Conservation (phyloP, 805 yeast genomes). For the Hanseniaspora thailandica region DNA sequence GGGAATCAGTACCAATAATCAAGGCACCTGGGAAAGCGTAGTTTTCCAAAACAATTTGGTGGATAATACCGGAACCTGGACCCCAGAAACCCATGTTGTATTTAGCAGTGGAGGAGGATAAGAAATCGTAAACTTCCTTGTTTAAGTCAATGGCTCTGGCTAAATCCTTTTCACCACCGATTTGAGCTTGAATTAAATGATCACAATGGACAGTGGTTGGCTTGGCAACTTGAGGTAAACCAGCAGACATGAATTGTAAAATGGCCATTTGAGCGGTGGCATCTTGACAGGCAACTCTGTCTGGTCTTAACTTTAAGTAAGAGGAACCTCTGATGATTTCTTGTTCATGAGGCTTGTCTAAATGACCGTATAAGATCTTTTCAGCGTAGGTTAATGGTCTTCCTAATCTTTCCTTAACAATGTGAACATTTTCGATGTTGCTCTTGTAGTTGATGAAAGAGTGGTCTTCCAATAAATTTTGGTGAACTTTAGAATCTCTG, state of each 20-base stretch:
- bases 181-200: constrained; percentile 91
- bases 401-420: constrained; percentile 66
- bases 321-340: constrained; percentile 77
- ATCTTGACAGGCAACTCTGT: constrained; percentile 97
- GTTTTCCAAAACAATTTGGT: constrained; percentile 91
- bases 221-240: constrained; percentile 79
- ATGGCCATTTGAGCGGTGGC: constrained; percentile 98
- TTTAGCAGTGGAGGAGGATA: constrained; percentile 81
- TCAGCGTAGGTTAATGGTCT: constrained; percentile 93
- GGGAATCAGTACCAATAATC: constrained; percentile 94
- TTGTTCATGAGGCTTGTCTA: constrained; percentile 84
- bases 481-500: constrained; percentile 63
- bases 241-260: constrained; percentile 92
- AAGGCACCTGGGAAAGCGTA: constrained; percentile 95
- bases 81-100: constrained; percentile 98
- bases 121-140: constrained; percentile 89
- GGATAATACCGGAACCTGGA: constrained; percentile 97
- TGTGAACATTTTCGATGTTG: constrained; percentile 75
- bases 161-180: constrained; percentile 79
- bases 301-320: constrained; percentile 89
- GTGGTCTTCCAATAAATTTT: constrained; percentile 69
- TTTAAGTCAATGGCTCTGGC: constrained; percentile 76
- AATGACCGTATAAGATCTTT: constrained; percentile 87
- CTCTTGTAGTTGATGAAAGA: constrained; percentile 87
- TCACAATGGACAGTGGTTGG: constrained; percentile 97